Percentiles rank a stretch among this genome's conserved stretches.
Conservation (phyloP, 495 filamentous ascomycete genomes). For the Amniculicola lignicola region DNA sequence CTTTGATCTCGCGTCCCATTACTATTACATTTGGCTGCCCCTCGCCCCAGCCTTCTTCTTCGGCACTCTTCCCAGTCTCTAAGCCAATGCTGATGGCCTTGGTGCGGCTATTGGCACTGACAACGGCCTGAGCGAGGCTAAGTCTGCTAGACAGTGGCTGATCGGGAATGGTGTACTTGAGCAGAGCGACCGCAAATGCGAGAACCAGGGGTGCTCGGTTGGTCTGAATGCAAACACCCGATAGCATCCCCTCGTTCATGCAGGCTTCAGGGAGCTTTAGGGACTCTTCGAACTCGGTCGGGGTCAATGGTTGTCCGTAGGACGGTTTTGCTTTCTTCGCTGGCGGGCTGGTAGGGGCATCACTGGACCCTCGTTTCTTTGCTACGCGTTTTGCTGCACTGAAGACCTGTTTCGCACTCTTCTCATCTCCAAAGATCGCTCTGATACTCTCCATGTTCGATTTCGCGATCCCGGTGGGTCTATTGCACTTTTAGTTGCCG, state of each 20-base stretch:
- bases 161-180: conserved; percentile 76
- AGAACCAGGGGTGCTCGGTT: conserved; percentile 79
- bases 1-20: conserved; percentile 67
- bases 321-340: conserved; percentile 43
- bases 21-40: conserved; percentile 69
- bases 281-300: conserved; percentile 61
- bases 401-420: conserved; percentile 62
- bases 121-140: conserved; percentile 74
- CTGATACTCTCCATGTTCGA: conserved; percentile 53
- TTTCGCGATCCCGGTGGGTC: conserved; percentile 59
- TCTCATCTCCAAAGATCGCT: conserved; percentile 63
- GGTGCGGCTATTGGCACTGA: conserved; percentile 70
- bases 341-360: conserved; percentile 12
- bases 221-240: conserved; percentile 58
- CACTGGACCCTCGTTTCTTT: conserved; percentile 53
- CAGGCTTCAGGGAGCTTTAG: conserved; percentile 57
- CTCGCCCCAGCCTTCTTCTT: conserved; percentile 68
- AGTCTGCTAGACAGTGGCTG: conserved; percentile 78
- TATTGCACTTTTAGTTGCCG: no score
- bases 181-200: conserved; percentile 69
- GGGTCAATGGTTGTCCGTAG: conserved; percentile 49
- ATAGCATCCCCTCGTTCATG: conserved; percentile 58
- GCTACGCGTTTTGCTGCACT: conserved; percentile 60
- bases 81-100: conserved; percentile 74
- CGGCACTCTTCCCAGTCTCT: conserved; percentile 61